These are phyloP conservation scores for Takashimella koratensis DNA, from an alignment of 1,284 basidiomycete species.

Conservation along the genomic window DNA sequence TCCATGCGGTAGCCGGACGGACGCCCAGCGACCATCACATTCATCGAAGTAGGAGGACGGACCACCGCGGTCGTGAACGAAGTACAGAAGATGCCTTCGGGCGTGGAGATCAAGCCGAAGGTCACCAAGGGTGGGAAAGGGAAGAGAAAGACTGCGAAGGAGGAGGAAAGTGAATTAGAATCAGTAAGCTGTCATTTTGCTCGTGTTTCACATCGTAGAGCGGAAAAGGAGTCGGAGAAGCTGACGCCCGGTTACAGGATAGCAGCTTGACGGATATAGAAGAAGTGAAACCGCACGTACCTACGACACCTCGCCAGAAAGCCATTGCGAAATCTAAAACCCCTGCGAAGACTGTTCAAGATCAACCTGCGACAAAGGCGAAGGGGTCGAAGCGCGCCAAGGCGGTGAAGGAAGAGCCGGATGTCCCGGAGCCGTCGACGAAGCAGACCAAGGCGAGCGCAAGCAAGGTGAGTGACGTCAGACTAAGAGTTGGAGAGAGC, in stretches of 20 bases:
- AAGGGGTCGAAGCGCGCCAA: no score
- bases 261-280: background rate
- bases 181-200: background rate
- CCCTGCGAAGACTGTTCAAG: no score
- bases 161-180: background rate
- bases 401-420: no score
- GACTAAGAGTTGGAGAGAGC: no score
- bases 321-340: no score
- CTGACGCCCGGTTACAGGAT: background rate
- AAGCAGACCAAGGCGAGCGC: no score
- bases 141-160: background rate
- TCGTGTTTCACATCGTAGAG: background rate
- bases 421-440: no score
- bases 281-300: no score
- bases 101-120: slow-evolving; percentile 42
- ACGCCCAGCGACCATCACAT: slow-evolving; percentile 65
- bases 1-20: slow-evolving; percentile 63
- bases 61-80: slow-evolving; percentile 71
- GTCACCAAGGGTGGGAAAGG: slow-evolving; percentile 19
- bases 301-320: no score
- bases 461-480: no score
- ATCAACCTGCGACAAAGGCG: no score
- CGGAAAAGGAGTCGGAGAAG: no score
- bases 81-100: slow-evolving; percentile 57
- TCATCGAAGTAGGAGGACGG: slow-evolving; percentile 73